Evolutionary conservation across 148 eudicot species (phyloP), one percentile per base, ranked within the genome.

Genomic region (Dianthus caryophyllus): DNA sequence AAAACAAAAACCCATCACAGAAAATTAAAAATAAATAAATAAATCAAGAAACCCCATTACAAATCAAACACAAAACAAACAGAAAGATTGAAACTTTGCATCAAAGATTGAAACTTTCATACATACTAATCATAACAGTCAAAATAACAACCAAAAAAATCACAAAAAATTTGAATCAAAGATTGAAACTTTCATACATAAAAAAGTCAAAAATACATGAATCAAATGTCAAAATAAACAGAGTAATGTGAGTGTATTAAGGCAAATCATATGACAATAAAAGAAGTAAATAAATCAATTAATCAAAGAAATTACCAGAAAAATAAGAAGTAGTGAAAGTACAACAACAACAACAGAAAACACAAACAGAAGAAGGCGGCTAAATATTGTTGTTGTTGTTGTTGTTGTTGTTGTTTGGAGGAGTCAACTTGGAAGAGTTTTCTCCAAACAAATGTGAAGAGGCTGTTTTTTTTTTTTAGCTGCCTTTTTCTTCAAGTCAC

Each of bases 381-480:
- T n/a, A n/a, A n/a, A n/a, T n/a, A n/a, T 51, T 20, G 18, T 51
- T 9, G 9, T 20, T 52, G 41, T 51, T 59, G 15, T 60, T 51
- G 25, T 33, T n/a, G n/a, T n/a, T n/a, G n/a, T 13, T 52, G 17
- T 65, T 57, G 53, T 17, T 18, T 25, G 25, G 10, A 13, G 29
- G 62, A 76, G 75, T 70, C 79, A 76, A 76, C 66, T 61, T 53
- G 52, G 56, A 38, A 24, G 74, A 63, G 73, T 62, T 54, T 68
- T 76, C 66, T 76, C 79, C 79, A 76, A 70, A n/a, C 55, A 52
- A 57, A 76, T 62, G 38, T 76, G 79, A 67, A 64, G 43, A 16
- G 18, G 1, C 22, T 30, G 9, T 58, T 58, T 58, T 58, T 14
- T 13, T 26, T 27, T 26, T 56, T 27, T 26, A 41, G 44, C 39